These are phyloP conservation scores for Vanilla planifolia DNA, from an alignment of 106 monocot genomes.

Conservation along the genomic window DNA sequence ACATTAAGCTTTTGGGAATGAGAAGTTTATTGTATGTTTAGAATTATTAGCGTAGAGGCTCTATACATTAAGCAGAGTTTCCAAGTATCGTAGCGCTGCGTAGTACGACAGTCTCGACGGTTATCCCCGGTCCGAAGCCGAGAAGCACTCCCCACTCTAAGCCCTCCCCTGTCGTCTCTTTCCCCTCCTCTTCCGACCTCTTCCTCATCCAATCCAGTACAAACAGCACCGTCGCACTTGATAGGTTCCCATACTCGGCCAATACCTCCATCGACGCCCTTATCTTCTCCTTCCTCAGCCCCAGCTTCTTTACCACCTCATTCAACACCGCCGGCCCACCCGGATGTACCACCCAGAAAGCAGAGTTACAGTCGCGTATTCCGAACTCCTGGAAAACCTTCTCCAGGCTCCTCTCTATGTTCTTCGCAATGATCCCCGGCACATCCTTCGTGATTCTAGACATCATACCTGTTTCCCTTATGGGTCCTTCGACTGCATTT, in stretches of 20 bases:
- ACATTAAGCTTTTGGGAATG: too few relatives aligned
- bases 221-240: slow-evolving; percentile 8
- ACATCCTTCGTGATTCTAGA: slow-evolving; percentile 8
- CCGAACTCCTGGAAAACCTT: neutral
- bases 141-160: slow-evolving; percentile 21
- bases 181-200: slow-evolving; percentile 1
- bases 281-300: slow-evolving; percentile 7
- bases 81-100: slow-evolving; percentile 4
- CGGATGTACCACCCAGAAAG: slow-evolving; percentile 16
- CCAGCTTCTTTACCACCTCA: slow-evolving; percentile 12
- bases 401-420: neutral
- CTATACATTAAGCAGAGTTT: neutral
- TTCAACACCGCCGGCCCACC: slow-evolving; percentile 21
- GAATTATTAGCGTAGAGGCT: too few relatives aligned
- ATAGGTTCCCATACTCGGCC: slow-evolving; percentile 22
- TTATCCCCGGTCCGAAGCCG: slow-evolving; percentile 21
- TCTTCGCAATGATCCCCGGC: slow-evolving; percentile 4
- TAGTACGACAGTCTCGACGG: slow-evolving; percentile 22
- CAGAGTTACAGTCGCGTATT: neutral
- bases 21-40: too few relatives aligned
- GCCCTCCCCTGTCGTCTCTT: slow-evolving; percentile 17
- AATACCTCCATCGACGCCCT: slow-evolving; percentile 15
- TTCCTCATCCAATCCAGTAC: slow-evolving; percentile 16
- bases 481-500: neutral
- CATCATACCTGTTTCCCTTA: slow-evolving; percentile 6